Percentiles rank a stretch among this genome's conserved stretches.
These are phyloP conservation scores for Aspergillus caelatus DNA, from an alignment of 2,329 filamentous ascomycete species.

Conservation along the genomic window DNA sequence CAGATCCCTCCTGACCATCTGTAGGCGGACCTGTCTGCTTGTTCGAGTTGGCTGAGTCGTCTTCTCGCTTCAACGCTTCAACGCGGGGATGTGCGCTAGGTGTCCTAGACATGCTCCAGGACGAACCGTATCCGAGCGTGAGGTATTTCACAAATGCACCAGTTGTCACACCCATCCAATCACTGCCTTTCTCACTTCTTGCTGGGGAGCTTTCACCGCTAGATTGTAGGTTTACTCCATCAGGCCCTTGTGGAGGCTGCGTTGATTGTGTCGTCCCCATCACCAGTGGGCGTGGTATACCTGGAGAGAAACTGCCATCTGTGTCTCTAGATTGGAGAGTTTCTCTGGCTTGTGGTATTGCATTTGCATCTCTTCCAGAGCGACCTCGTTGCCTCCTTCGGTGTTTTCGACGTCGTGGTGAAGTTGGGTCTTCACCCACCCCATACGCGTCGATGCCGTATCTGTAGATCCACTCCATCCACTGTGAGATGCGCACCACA, in stretches of 20 bases:
- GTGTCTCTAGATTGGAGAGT: conserved; percentile 18
- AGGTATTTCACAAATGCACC: conserved; percentile 54
- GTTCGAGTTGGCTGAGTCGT: conserved; percentile 4
- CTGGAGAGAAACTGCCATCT: conserved; percentile 36
- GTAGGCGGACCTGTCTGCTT: conserved; percentile 5
- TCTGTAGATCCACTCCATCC: conserved; percentile 85
- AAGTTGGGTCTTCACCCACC: conserved; percentile 74
- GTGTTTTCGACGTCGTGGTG: conserved; percentile 56
- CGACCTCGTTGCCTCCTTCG: conserved; percentile 35
- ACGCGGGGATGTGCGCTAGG: conserved; percentile 28
- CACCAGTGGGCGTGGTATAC: conserved; percentile 50
- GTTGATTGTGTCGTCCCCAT: conserved; percentile 23
- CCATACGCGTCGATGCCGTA: conserved; percentile 87
- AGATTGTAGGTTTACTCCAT: conserved; percentile 15
- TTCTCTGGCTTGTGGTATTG: background rate
- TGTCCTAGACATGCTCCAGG: conserved; percentile 45
- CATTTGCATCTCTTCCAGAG: conserved; percentile 15
- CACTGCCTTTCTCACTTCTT: conserved; percentile 24
- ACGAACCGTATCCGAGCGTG: conserved; percentile 53
- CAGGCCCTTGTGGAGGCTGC: conserved; percentile 19
- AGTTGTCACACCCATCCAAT: conserved; percentile 38
- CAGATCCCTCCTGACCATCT: background rate
- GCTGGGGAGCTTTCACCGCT: conserved; percentile 22
- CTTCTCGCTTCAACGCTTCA: conserved; percentile 28
- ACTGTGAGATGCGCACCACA: conserved; percentile 72